Percentiles rank a stretch among this genome's conserved stretches.
These are phyloP conservation scores for Phytophthora pistaciae DNA, from an alignment of 352 stramenopile genomes.

Conservation along the genomic window DNA sequence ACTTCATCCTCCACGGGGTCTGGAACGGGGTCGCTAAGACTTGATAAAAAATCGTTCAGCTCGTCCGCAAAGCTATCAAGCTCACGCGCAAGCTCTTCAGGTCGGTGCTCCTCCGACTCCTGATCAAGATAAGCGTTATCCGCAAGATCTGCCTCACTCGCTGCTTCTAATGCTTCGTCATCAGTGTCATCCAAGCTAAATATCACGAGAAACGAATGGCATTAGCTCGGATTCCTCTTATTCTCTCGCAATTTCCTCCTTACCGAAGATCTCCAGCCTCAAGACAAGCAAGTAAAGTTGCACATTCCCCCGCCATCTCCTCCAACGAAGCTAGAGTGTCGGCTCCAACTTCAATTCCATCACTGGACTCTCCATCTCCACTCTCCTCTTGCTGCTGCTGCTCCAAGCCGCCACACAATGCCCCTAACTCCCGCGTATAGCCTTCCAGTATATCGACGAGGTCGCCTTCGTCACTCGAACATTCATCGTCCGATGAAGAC, in stretches of 20 bases:
- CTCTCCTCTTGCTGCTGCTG: slow-evolving; percentile 11
- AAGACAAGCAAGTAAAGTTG: slow-evolving; percentile 33
- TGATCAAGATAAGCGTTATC: neutral
- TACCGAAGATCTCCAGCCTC: slow-evolving; percentile 17
- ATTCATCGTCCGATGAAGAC: neutral
- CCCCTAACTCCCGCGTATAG: slow-evolving; percentile 31
- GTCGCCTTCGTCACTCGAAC: slow-evolving; percentile 9
- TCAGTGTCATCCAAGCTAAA: neutral
- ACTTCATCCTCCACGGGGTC: neutral
- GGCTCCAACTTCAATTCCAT: neutral
- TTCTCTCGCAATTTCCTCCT: neutral
- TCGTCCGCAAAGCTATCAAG: slow-evolving; percentile 40
- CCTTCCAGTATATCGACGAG: slow-evolving; percentile 25
- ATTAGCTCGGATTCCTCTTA: neutral
- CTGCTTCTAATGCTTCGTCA: neutral
- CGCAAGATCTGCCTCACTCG: neutral
- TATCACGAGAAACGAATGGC: neutral
- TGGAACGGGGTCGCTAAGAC: slow-evolving; percentile 3
- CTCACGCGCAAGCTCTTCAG: slow-evolving; percentile 28
- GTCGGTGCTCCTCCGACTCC: neutral
- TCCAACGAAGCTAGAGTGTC: slow-evolving; percentile 30
- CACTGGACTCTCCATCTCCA: slow-evolving; percentile 2
- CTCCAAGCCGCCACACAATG: slow-evolving; percentile 35
- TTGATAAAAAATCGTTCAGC: slow-evolving; percentile 29
- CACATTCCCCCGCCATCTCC: slow-evolving; percentile 30